A percentile compares a stretch with the other conserved stretches of the same genome.
Conservation (phyloP, 139 green algal species). For the Coccomyxa sp. region DNA sequence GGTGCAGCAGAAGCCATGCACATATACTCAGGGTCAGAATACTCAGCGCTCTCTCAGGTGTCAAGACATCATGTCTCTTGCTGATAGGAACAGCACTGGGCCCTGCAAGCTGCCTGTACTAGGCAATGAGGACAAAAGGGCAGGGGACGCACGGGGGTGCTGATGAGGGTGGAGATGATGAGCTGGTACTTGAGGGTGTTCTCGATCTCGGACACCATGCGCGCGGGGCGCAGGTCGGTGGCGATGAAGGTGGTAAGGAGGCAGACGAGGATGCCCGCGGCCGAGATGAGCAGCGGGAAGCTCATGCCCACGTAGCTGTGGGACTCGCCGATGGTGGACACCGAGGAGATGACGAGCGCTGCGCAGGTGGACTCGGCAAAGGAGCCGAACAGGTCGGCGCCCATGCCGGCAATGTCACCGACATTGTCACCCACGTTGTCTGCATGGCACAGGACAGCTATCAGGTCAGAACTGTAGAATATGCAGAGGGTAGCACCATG, state of each 20-base stretch:
- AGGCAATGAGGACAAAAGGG: too few relatives aligned
- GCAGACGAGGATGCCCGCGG: constrained; percentile 88
- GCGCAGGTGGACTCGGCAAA: constrained; percentile 96
- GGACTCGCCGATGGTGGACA: constrained; percentile 59
- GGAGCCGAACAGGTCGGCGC: constrained; percentile 95
- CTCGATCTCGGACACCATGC: constrained; percentile 76
- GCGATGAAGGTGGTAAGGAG: constrained; percentile 85
- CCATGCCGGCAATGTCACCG: constrained; percentile 98
- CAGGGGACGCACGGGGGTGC: constrained; percentile 70
- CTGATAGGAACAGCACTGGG: too few relatives aligned
- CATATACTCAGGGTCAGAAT: too few relatives aligned
- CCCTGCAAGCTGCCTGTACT: too few relatives aligned
- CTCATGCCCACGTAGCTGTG: constrained; percentile 76
- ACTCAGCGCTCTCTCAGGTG: too few relatives aligned
- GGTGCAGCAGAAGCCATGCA: too few relatives aligned
- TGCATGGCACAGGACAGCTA: constrained; percentile 20
- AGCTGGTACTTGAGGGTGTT: constrained; percentile 92
- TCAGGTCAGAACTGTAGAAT: not conserved
- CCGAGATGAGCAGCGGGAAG: constrained; percentile 83
- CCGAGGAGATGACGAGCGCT: constrained; percentile 84
- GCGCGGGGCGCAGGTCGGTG: constrained; percentile 82
- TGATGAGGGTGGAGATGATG: constrained; percentile 81
- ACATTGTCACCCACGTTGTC: constrained; percentile 99
- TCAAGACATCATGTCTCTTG: too few relatives aligned
- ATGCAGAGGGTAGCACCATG: too few relatives aligned